Evolutionary conservation across 2,329 filamentous ascomycete genomes (phyloP), one percentile per base, ranked within the genome.

Genomic region (Botrytis medusae): DNA sequence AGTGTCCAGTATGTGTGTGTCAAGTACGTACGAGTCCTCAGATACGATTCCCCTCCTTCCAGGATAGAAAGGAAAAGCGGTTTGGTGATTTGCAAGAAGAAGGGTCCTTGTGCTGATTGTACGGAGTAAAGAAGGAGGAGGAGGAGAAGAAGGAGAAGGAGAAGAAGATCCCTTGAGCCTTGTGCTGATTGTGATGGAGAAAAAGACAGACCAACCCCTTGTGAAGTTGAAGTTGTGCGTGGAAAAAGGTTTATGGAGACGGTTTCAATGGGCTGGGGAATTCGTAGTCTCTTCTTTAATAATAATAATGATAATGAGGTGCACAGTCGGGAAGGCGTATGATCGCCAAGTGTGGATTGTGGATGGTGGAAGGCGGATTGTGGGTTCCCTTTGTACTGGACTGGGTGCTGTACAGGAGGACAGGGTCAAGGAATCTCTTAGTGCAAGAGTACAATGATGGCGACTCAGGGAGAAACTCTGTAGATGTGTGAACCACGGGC

Each of bases 291-390:
- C n/a, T 32, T 46, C 40, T 22, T 44, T 32, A 22, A 54, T 54
- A 54, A 29, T 57, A 57, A 57, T 29, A 57, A 57, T 32, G 9
- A 57, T 29, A 18, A 57, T 57, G n/a, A 57, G 51, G 34, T 57
- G 46, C 48, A 40, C 64, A 54, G 68, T 62, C 68, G 68, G 54
- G 29, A 70, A 60, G 68, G n/a, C 32, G 68, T 70, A 44, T 70
- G 54, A n/a, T 22, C 44, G 68, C 37, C 42, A 70, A 70, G 51
- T 46, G 51, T 61, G 37, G 54, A 25, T 29, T 29, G 25, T 14
- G 40, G 34, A 62, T 62, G 60, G 37, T 63, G 61, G 64, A 67
- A 40, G 46, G 46, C 64, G 64, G 64, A 67, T 67, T 40, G 64
- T 67, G 64, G 64, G 32, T 67, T 67, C 64, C 64, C 64, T 67